Evolutionary conservation across 2,329 filamentous ascomycete genomes (phyloP).

Genomic region (Penicillium brasilianum): DNA sequence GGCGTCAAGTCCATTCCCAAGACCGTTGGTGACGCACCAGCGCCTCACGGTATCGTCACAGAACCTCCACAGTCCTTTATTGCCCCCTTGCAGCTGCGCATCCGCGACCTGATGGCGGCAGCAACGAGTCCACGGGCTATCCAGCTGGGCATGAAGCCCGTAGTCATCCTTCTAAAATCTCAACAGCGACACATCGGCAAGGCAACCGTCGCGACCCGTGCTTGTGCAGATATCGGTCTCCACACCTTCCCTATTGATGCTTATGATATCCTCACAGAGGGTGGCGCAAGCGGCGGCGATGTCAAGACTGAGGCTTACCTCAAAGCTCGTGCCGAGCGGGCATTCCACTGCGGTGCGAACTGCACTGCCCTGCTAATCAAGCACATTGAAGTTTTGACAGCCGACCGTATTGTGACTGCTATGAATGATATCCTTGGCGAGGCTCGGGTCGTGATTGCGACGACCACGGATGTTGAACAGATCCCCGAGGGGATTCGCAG

Average conservation of each 20-base stretch:
- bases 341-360: slow-evolving; percentile 83
- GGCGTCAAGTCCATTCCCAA: slow-evolving; percentile 71
- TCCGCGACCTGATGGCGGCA: slow-evolving; percentile 84
- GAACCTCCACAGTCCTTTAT: slow-evolving; percentile 54
- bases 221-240: slow-evolving; percentile 85
- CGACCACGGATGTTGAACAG: slow-evolving; percentile 93
- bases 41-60: slow-evolving; percentile 43
- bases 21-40: slow-evolving; percentile 37
- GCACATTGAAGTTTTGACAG: slow-evolving; percentile 88
- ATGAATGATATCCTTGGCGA: slow-evolving; percentile 83
- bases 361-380: slow-evolving; percentile 83
- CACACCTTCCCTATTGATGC: slow-evolving; percentile 89
- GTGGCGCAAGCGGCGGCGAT: slow-evolving; percentile 82
- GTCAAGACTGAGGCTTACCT: slow-evolving; percentile 93
- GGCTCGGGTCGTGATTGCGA: slow-evolving; percentile 83
- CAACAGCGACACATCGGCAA: slow-evolving; percentile 95
- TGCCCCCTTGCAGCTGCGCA: slow-evolving; percentile 68
- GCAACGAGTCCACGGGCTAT: slow-evolving; percentile 87
- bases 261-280: slow-evolving; percentile 93
- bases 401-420: slow-evolving; percentile 84
- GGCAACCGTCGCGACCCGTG: slow-evolving; percentile 73
- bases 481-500: slow-evolving; percentile 87
- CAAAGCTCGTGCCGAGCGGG: slow-evolving; percentile 83
- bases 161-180: slow-evolving; percentile 86
- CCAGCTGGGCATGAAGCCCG: slow-evolving; percentile 82